These are phyloP conservation scores for Kalaharituber pfeilii DNA, from an alignment of 2,329 filamentous ascomycete genomes.

Conservation along the genomic window DNA sequence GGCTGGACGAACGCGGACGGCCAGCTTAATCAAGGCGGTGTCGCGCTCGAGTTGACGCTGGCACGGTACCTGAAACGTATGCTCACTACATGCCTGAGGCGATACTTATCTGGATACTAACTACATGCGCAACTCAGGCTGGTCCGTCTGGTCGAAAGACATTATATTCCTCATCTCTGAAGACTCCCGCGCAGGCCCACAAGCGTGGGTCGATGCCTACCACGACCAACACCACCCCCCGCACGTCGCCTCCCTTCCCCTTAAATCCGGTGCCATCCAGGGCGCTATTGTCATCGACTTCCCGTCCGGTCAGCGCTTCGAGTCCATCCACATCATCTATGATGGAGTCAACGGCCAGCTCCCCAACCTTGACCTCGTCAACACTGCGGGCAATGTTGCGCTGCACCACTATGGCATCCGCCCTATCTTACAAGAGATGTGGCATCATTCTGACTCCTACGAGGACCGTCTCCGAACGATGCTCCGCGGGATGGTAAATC, in stretches of 20 bases:
- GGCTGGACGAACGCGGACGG: constrained; percentile 71
- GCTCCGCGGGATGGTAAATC: constrained; percentile 78
- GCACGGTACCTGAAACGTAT: constrained; percentile 82
- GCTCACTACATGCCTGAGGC: too few species aligned
- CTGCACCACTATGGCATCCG: constrained; percentile 82
- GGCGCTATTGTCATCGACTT: constrained; percentile 90
- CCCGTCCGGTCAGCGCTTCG: constrained; percentile 65
- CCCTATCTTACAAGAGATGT: constrained; percentile 72
- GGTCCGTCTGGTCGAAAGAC: constrained; percentile 98
- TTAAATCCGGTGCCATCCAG: constrained; percentile 87
- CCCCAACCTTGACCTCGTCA: constrained; percentile 88
- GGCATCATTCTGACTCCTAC: constrained; percentile 58
- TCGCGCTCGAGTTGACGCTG: constrained; percentile 69
- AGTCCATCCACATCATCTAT: constrained; percentile 78
- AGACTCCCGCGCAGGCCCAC: constrained; percentile 75
- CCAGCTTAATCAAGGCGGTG: constrained; percentile 67
- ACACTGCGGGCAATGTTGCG: constrained; percentile 76
- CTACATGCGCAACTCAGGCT: constrained; percentile 35
- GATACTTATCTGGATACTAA: too few species aligned
- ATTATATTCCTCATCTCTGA: constrained; percentile 82
- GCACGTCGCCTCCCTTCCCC: constrained; percentile 54
- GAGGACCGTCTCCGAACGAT: constrained; percentile 69
- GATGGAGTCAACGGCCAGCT: constrained; percentile 92
- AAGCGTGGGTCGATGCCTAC: constrained; percentile 96
- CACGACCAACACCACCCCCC: constrained; percentile 67